Conservation (phyloP, 768 basidiomycete genomes). For the Suillus brevipes region DNA sequence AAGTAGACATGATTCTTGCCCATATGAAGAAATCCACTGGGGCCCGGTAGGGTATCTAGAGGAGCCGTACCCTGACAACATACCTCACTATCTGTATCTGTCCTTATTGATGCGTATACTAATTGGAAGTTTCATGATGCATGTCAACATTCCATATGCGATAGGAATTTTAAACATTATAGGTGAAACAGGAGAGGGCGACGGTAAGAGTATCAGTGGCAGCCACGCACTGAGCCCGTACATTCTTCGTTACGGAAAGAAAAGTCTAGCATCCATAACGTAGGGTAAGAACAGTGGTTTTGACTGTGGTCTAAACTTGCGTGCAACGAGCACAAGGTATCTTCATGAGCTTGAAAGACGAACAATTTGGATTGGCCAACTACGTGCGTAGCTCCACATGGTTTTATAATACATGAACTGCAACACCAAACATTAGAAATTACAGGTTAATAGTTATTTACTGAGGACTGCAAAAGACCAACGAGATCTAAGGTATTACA, state of each 20-base stretch:
- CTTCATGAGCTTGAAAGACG: neutral
- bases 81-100: neutral
- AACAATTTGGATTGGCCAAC: neutral
- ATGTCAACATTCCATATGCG: neutral
- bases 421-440: neutral
- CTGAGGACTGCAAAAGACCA: neutral
- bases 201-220: neutral
- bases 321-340: neutral
- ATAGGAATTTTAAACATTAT: neutral
- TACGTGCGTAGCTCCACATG: neutral
- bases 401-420: neutral
- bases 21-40: constrained; percentile 60
- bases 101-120: neutral
- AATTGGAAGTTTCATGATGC: neutral
- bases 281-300: neutral
- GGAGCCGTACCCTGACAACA: neutral
- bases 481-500: neutral
- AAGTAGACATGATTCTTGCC: constrained; percentile 66
- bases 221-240: neutral
- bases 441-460: neutral
- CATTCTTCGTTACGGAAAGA: neutral
- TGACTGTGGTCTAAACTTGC: neutral
- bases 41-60: constrained; percentile 18
- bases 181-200: neutral
- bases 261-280: neutral